These are phyloP conservation scores for Fusarium newnesense DNA, from an alignment of 2,329 filamentous ascomycete genomes.

Conservation along the genomic window DNA sequence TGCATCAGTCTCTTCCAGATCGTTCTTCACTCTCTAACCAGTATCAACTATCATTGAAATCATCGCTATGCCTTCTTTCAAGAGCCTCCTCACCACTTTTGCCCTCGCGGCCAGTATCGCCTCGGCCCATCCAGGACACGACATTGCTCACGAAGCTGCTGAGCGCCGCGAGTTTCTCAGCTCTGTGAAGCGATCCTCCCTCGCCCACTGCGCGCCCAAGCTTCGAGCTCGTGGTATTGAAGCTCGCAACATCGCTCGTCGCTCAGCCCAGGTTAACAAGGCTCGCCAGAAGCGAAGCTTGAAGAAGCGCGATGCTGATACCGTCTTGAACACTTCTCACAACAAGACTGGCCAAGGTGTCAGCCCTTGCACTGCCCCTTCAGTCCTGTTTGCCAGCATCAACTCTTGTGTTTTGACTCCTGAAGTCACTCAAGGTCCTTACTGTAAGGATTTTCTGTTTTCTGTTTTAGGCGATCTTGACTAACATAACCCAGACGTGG, in stretches of 20 bases:
- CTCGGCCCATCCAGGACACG: constrained; percentile 60
- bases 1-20: background rate
- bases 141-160: constrained; percentile 58
- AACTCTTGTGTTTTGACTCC: constrained; percentile 60
- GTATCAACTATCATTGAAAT: too few relatives aligned
- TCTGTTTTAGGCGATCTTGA: background rate
- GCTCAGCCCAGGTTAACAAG: constrained; percentile 53
- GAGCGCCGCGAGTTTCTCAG: constrained; percentile 59
- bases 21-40: background rate
- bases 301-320: constrained; percentile 48
- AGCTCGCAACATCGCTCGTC: constrained; percentile 56
- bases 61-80: constrained; percentile 18
- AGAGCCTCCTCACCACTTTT: constrained; percentile 24
- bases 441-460: constrained; percentile 43
- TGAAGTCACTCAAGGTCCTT: constrained; percentile 62
- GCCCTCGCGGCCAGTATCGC: constrained; percentile 27
- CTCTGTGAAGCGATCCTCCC: constrained; percentile 52
- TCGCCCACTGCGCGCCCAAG: constrained; percentile 58
- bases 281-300: constrained; percentile 53
- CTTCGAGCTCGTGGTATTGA: constrained; percentile 60
- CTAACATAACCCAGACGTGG: constrained; percentile 37
- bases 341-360: constrained; percentile 52
- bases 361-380: constrained; percentile 44
- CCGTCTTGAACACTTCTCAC: constrained; percentile 47
- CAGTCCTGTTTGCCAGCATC: constrained; percentile 52